Evolutionary conservation across 2,329 filamentous ascomycete genomes (phyloP).

Genomic region (Fusarium coffeatum): DNA sequence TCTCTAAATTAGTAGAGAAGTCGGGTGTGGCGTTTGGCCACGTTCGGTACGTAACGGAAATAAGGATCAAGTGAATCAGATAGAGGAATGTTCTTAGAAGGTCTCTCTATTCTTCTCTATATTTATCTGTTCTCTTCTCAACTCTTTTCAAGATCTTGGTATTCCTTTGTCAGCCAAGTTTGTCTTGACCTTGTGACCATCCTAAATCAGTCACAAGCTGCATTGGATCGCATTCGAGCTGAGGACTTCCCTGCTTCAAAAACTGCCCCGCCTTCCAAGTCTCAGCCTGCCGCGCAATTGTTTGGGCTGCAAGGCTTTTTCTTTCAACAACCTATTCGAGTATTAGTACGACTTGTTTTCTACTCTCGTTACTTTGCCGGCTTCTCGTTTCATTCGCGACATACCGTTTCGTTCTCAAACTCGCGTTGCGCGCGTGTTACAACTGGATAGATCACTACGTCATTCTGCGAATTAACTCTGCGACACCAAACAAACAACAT

Average conservation of each 20-base stretch:
- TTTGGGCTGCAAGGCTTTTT: constrained; percentile 13
- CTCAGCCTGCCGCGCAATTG: constrained; percentile 37
- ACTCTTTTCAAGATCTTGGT: background rate
- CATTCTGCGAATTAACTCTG: constrained; percentile 18
- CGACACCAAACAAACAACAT: constrained; percentile 13
- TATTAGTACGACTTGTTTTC: constrained; percentile 5
- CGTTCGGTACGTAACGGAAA: constrained; percentile 11
- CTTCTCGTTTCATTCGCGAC: background rate
- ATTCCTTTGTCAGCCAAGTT: constrained; percentile 17
- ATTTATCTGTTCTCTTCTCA: background rate
- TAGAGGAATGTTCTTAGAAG: constrained; percentile 1
- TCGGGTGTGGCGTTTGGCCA: constrained; percentile 39
- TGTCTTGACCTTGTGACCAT: constrained; percentile 14
- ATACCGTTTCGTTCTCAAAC: background rate
- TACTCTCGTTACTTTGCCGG: background rate
- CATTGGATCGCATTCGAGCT: background rate
- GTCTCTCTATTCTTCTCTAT: background rate
- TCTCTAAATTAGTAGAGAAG: constrained; percentile 13
- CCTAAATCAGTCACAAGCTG: constrained; percentile 21
- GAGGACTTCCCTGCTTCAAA: constrained; percentile 21
- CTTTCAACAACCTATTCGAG: constrained; percentile 7
- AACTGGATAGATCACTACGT: constrained; percentile 14
- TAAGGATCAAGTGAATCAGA: background rate
- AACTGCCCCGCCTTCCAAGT: constrained; percentile 20
- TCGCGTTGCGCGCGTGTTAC: constrained; percentile 4